Percentiles rank a stretch among this genome's conserved stretches.
phyloP scores from a whole-genome alignment of 352 stramenopile species.

The Elongisporangium senticosum region DNA sequence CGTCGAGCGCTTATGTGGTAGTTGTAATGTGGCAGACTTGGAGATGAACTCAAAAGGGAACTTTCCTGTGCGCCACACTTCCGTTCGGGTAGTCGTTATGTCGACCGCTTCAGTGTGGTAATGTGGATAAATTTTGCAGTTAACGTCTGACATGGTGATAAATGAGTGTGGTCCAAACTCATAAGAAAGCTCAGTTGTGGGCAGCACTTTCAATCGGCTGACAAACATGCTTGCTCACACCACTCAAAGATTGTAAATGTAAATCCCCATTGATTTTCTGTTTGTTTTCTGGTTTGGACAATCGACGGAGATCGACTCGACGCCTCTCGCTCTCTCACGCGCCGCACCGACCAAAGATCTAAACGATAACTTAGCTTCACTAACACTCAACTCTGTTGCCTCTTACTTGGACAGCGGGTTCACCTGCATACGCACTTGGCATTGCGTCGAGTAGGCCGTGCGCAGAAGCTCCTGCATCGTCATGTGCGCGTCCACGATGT shows the following conservation, averaged over 20 bases:
- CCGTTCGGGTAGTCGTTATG: no score
- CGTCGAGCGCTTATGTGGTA: no score
- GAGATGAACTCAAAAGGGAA: no score
- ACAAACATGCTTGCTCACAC: no score
- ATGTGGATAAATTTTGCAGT: no score
- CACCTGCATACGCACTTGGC: conserved; percentile 77
- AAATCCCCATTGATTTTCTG: background rate
- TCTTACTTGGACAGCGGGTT: conserved; percentile 28
- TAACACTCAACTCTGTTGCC: conserved; percentile 3
- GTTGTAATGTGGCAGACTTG: no score
- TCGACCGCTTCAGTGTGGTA: no score
- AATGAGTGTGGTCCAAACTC: no score
- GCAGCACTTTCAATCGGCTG: no score
- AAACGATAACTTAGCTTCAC: conserved; percentile 37
- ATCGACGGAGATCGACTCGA: background rate
- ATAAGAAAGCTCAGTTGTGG: no score
- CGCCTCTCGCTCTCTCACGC: background rate
- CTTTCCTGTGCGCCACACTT: no score
- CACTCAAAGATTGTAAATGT: background rate
- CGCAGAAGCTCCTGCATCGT: conserved; percentile 83
- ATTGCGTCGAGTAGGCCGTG: conserved; percentile 80
- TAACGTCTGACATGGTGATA: no score
- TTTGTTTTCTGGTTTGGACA: background rate
- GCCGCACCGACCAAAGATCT: conserved; percentile 1
- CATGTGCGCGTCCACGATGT: conserved; percentile 52